Evolutionary conservation across 2,329 filamentous ascomycete species (phyloP), one percentile per base, ranked within the genome.

Genomic region (Diplodia corticola): DNA sequence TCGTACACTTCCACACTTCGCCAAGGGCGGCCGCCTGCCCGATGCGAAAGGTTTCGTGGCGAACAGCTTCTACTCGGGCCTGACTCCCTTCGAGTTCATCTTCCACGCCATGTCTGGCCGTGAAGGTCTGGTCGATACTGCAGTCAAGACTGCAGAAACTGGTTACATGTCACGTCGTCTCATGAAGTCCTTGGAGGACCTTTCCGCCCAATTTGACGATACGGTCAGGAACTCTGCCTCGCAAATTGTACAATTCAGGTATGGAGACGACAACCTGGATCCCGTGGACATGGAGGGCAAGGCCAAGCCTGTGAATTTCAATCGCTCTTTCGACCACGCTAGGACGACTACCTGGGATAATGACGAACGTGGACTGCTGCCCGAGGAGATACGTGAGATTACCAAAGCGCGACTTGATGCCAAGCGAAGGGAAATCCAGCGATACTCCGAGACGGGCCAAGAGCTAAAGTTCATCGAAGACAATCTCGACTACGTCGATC

Each of bases 61-160:
- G 68, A 97, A 98, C 81, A 97, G 93, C 80, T 99, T 99, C 84
- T 99, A 97, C 78, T 91, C 91, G 0, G 95, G 95, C 1, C 83
- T 99, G 0, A 85, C 89, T 1, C 94, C 95, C 1, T 93, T 91
- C 0, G 95, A 99, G 73, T 98, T 99, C 78, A 86, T 98, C 66
- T 98, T 99, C 80, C 95, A 99, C 86, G 95, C 95, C 71, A 97
- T 98, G 81, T 97, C 93, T 73, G 95, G 95, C 72, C 91, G 95
- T 88, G 95, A 98, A 87, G 95, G 95, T 87, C 82, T 99, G 71
- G 93, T 99, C 74, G 95, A 99, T 86, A 99, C 95, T 2, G 95
- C 95, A 68, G 95, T 98, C 81, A 99, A 99, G 82, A 99, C 95
- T 63, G 95, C 95, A 63, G 95, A 99, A 79, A 99, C 95, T 12